A percentile compares a stretch with the other conserved stretches of the same genome.
Conservation (phyloP, 768 basidiomycete species). For the Kockovaella imperatae region DNA sequence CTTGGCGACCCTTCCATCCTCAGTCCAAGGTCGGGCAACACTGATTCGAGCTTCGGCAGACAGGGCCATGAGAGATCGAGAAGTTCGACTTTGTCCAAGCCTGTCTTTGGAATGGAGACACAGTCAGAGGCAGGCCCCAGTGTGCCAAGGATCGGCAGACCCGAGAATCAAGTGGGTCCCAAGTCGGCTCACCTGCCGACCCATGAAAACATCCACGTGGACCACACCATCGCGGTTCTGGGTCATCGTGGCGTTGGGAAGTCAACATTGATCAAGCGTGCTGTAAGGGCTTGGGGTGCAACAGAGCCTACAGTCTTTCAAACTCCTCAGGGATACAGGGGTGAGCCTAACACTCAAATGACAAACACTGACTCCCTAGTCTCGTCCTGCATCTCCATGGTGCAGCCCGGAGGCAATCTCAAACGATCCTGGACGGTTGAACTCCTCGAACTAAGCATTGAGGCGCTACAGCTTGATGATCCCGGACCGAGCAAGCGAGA, state of each 20-base stretch:
- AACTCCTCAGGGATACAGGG: constrained; percentile 17
- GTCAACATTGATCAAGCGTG: constrained; percentile 68
- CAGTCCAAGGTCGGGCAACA: constrained; percentile 6
- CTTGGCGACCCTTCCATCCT: neutral
- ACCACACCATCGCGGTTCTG: constrained; percentile 58
- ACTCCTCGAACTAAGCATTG: constrained; percentile 39
- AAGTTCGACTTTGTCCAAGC: constrained; percentile 19
- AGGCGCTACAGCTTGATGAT: constrained; percentile 6
- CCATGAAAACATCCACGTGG: neutral
- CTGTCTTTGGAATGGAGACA: neutral
- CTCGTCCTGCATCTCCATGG: constrained; percentile 16
- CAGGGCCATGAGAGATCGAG: constrained; percentile 11
- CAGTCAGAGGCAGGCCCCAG: neutral
- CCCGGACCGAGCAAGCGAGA: neutral
- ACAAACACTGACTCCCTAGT: constrained; percentile 14
- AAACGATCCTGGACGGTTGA: constrained; percentile 27
- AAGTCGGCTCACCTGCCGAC: too few relatives aligned
- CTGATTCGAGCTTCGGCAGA: constrained; percentile 7
- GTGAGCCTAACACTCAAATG: constrained; percentile 15
- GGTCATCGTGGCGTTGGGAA: constrained; percentile 78
- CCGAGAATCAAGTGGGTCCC: neutral
- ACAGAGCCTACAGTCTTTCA: constrained; percentile 12
- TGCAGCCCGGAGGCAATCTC: constrained; percentile 32
- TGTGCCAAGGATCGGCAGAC: constrained; percentile 2
- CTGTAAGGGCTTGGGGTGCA: constrained; percentile 55